Evolutionary conservation across 352 stramenopile species (phyloP), one percentile per base, ranked within the genome.

Genomic region (Phytophthora vignae): DNA sequence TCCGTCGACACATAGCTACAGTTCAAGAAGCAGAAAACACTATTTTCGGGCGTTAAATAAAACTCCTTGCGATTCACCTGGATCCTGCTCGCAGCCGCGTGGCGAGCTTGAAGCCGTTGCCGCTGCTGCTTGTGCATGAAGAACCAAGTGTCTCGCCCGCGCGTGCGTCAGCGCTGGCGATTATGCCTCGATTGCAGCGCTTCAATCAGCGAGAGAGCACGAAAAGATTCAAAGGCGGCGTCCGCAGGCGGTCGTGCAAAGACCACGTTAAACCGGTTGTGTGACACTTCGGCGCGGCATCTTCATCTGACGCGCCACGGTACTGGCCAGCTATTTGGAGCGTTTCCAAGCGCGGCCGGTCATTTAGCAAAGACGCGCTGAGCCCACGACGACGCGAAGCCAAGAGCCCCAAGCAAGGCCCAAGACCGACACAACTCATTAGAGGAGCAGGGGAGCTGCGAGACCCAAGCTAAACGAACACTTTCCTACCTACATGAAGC

Each of bases 321-420:
- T 69, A 48, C 59, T 19, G 60, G n/a, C 48, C 60, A 55, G 11
- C 21, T 33, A 33, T 60, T 71, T 60, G n/a, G 31, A 42, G 55
- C 68, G 67, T 74, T 69, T 69, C 55, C 60, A 69, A 22, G 27
- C 44, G 17, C 57, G n/a, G 1, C n/a, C 46, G 42, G 50, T 69
- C 67, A 75, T 71, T 76, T 65, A 33, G 42, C 64, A 76, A 76
- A 76, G 38, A 76, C 56, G 57, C 48, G 68, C 55, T 42, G 17
- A 66, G 29, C 27, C 22, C 33, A 21, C 12, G 40, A 48, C 40
- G 40, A 19, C 40, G 40, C 14, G 14, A 19, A 48, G 40, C 11
- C 11, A n/a, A n/a, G 17, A 46, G 22, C 22, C 27, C 27, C 27
- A 31, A 31, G 27, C 27, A 40, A 25, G 22, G 1, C 22, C 22